Evolutionary conservation across 768 basidiomycete species (phyloP).

Genomic region (Phylloporus arenicola): DNA sequence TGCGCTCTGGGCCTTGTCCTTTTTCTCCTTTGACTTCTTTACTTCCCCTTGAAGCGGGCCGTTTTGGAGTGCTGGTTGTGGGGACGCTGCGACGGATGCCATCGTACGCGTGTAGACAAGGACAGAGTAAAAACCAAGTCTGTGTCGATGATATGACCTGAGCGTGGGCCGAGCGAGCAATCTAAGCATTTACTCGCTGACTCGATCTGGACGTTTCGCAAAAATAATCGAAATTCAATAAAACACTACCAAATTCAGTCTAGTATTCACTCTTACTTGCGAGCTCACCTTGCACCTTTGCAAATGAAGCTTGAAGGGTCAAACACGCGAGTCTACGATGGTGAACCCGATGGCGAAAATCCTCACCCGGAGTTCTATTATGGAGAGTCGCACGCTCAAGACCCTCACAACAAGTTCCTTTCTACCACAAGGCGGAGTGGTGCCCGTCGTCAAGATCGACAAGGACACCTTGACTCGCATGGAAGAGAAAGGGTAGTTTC

Average conservation of each 20-base stretch:
- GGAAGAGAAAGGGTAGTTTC: no score
- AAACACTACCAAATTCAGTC: neutral
- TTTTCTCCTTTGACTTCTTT: conserved; percentile 44
- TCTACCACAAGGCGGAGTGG: no score
- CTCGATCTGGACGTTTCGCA: conserved; percentile 19
- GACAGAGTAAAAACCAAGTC: conserved; percentile 1
- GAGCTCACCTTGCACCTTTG: no score
- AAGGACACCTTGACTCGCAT: no score
- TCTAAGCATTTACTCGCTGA: conserved; percentile 30
- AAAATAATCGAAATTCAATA: conserved; percentile 4
- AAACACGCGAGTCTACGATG: no score
- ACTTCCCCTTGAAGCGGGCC: conserved; percentile 34
- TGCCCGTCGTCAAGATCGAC: no score
- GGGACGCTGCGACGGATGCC: conserved; percentile 54
- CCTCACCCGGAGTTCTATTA: no score
- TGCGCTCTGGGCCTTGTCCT: conserved; percentile 28
- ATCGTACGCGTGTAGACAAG: conserved; percentile 32
- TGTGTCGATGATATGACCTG: conserved; percentile 18
- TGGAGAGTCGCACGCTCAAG: no score
- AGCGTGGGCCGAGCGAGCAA: conserved; percentile 28
- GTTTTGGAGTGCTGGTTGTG: conserved; percentile 42
- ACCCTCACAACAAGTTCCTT: no score
- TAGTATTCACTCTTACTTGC: no score
- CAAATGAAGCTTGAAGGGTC: no score
- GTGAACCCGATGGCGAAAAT: no score